Conservation (phyloP, 1,284 basidiomycete genomes). For the Pterula multifida region DNA sequence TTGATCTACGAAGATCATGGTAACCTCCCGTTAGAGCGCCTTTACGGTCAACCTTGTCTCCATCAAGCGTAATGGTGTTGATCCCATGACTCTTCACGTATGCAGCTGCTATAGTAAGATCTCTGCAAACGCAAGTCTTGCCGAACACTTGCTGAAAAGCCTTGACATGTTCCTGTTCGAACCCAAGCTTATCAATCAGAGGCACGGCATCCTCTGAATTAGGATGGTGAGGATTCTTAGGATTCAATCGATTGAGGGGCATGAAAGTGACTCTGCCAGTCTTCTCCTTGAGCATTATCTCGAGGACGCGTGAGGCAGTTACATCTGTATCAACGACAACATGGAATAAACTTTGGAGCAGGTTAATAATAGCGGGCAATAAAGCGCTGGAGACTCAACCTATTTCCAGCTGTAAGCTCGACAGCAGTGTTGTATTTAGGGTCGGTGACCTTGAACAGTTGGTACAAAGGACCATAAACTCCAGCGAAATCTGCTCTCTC, state of each 20-base stretch:
- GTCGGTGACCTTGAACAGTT: constrained; percentile 87
- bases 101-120: constrained; percentile 84
- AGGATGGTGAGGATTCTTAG: constrained; percentile 55
- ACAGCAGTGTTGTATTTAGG: constrained; percentile 86
- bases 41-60: constrained; percentile 95
- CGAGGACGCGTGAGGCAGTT: constrained; percentile 80
- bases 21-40: constrained; percentile 94
- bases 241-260: constrained; percentile 93
- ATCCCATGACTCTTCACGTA: constrained; percentile 92
- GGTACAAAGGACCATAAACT: constrained; percentile 91
- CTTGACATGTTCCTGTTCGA: constrained; percentile 58
- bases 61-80: constrained; percentile 95
- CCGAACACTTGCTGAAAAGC: constrained; percentile 99
- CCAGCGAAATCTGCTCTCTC: constrained; percentile 62
- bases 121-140: constrained; percentile 90
- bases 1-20: constrained; percentile 83
- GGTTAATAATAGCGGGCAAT: constrained; percentile 5
- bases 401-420: constrained; percentile 90
- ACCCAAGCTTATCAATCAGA: constrained; percentile 75
- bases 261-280: constrained; percentile 96
- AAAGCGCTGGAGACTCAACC: constrained; percentile 29
- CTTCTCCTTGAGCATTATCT: constrained; percentile 87
- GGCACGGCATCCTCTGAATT: constrained; percentile 85
- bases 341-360: constrained; percentile 74
- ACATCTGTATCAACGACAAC: constrained; percentile 95